Base-by-base conservation (phyloP, 2,329 filamentous ascomycete species). In the Ophiostoma quercus region DNA sequence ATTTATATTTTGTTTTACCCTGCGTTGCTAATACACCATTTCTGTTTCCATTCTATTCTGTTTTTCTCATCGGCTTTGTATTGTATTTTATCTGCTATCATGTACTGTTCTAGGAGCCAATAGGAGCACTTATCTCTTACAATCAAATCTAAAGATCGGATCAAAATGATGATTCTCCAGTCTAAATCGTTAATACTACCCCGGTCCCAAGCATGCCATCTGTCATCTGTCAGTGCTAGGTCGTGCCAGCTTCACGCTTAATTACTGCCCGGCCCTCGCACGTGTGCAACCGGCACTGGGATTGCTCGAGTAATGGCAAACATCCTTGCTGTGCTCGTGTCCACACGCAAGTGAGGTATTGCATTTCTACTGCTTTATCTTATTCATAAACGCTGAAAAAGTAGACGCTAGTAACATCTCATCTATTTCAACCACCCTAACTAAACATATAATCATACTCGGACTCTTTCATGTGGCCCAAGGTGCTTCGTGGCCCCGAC, bases 11-110 rank as follows among this genome's bases (percentile, higher is more conserved):
- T 41, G 39, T 41, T 41, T 41, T 41, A 3, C 9, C 9, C 8
- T 57, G 51, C 51, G 51, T 29, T 57, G 51, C 25, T 57, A 57
- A 57, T 57, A 57, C 51, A 25, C n/a, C 51, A 57, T 25, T 29
- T 22, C 12, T 25, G 22, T 57, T 57, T 57, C 3, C 11, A 47
- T 47, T 19, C 6, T 47, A 47, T 47, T 57, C n/a, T 57, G 47
- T 51, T 57, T 4, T 25, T 22, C 12, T 25, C n/a, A 22, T 57
- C 22, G 9, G n/a, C 22, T n/a, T 29, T 57, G n/a, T 29, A 14
- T 57, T 6, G 25, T 14, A 11, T 14, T 8, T 39, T 43, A 47
- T n/a, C 19, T 47, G 43, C 43, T 47, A 19, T n/a, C 16, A n/a
- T 47, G 6, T 47, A n/a, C 43, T 19, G 14, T 19, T 19, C 43